A percentile compares a stretch with the other conserved stretches of the same genome.
Evolutionary conservation across 371 early-diverging fungal genomes (phyloP).

Genomic region (Choanephora cucurbitarum): DNA sequence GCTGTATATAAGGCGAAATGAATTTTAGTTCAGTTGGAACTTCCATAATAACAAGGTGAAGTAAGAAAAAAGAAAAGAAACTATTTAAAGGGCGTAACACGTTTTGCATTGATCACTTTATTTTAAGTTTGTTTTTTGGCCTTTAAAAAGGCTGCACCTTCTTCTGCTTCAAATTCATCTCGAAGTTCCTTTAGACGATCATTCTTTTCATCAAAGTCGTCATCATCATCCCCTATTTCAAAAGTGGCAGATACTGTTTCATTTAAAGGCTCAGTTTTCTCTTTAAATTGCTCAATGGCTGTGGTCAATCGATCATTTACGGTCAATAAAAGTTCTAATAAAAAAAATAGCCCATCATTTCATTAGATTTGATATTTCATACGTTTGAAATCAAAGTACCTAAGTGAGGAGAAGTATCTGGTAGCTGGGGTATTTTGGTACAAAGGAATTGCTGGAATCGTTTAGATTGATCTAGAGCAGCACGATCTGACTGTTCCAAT

Average conservation of each 20-base stretch:
- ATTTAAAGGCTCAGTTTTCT: conserved; percentile 12
- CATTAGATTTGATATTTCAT: conserved; percentile 11
- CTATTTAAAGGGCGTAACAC: no score
- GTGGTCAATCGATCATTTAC: conserved; percentile 43
- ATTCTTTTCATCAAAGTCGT: conserved; percentile 27
- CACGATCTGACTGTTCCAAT: neutral
- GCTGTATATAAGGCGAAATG: conserved; percentile 79
- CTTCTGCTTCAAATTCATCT: no score
- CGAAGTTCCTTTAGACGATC: no score
- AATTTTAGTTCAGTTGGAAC: conserved; percentile 77
- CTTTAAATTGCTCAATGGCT: conserved; percentile 25
- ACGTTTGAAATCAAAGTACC: no score
- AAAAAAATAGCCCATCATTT: no score
- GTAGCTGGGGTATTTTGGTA: no score
- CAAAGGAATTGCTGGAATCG: no score
- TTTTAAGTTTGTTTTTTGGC: conserved; percentile 9
- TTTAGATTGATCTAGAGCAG: no score
- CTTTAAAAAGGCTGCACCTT: no score
- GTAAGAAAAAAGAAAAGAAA: neutral
- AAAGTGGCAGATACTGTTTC: conserved; percentile 34
- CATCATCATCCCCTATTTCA: conserved; percentile 59
- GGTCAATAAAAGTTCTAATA: conserved; percentile 30
- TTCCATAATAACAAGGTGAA: conserved; percentile 24
- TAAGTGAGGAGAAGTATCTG: no score
- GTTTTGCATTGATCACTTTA: no score